Percentiles rank a stretch among this genome's conserved stretches.
Evolutionary conservation across 2,329 filamentous ascomycete genomes (phyloP).

Genomic region (Colletotrichum cordylinicola): DNA sequence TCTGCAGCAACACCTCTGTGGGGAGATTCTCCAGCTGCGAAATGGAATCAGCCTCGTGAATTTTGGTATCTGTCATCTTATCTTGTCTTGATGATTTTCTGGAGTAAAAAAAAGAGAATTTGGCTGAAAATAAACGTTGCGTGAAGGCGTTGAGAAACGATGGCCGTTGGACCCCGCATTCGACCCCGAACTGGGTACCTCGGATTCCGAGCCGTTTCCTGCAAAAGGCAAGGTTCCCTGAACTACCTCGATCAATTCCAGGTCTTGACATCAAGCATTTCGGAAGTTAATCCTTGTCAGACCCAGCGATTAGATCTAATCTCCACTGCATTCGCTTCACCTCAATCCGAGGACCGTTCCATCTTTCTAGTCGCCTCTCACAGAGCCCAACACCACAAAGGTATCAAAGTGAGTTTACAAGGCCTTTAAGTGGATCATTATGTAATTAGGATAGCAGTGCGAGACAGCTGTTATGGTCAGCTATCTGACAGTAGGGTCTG

Average conservation of each 20-base stretch:
- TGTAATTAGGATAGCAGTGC: neutral
- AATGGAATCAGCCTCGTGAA: neutral
- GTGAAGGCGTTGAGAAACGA: neutral
- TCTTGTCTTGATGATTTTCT: neutral
- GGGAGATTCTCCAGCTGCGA: neutral
- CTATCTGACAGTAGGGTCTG: too few species aligned
- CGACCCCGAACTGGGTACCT: neutral
- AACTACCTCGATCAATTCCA: neutral
- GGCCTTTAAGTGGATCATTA: neutral
- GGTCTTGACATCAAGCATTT: constrained; percentile 10
- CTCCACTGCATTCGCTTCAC: neutral
- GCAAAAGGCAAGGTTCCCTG: neutral
- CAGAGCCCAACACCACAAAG: neutral
- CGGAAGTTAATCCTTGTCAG: neutral
- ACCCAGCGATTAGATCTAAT: neutral
- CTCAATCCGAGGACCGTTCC: neutral
- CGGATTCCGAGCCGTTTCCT: neutral
- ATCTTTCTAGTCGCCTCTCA: neutral
- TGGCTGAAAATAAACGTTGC: neutral
- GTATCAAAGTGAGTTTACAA: neutral
- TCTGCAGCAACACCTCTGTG: constrained; percentile 5
- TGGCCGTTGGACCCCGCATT: constrained; percentile 6
- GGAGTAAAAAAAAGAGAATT: neutral
- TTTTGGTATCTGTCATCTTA: neutral
- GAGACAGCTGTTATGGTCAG: too few species aligned